phyloP scores from a whole-genome alignment of 2,329 filamentous ascomycete genomes.

The Colletotrichum melonis region DNA sequence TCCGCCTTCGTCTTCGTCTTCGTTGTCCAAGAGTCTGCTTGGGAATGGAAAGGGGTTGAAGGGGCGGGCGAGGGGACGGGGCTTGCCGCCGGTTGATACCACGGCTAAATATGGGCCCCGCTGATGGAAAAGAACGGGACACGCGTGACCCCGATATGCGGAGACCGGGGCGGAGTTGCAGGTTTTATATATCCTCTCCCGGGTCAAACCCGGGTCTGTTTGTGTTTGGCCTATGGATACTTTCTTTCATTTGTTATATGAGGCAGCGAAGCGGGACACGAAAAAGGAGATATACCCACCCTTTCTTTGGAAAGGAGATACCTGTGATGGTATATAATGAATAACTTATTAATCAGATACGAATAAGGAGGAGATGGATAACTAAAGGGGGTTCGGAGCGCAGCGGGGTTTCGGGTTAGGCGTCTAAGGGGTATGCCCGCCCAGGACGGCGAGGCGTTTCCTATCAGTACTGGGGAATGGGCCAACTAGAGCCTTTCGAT shows the following conservation, averaged over 20 bases:
- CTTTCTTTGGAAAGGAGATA: not conserved
- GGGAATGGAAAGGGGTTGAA: not conserved
- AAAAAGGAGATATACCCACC: not conserved
- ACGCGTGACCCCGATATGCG: no score
- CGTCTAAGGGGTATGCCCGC: no score
- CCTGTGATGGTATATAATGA: not conserved
- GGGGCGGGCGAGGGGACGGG: conserved; percentile 14
- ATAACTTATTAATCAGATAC: not conserved
- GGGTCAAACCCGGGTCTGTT: not conserved
- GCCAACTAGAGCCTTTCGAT: no score
- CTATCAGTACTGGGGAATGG: no score
- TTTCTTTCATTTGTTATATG: not conserved
- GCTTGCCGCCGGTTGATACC: conserved; percentile 21
- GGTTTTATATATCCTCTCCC: not conserved
- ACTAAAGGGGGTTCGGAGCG: no score
- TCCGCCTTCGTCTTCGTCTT: not conserved
- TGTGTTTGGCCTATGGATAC: not conserved
- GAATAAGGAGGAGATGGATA: not conserved
- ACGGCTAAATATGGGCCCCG: conserved; percentile 2
- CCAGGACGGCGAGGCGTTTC: no score
- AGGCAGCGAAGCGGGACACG: not conserved
- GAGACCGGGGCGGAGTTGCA: no score
- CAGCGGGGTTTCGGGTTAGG: no score
- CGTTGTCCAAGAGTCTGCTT: not conserved
- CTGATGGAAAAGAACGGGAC: not conserved